Base-by-base conservation (phyloP, 2,329 filamentous ascomycete species). In the Sporothrix inflata region DNA sequence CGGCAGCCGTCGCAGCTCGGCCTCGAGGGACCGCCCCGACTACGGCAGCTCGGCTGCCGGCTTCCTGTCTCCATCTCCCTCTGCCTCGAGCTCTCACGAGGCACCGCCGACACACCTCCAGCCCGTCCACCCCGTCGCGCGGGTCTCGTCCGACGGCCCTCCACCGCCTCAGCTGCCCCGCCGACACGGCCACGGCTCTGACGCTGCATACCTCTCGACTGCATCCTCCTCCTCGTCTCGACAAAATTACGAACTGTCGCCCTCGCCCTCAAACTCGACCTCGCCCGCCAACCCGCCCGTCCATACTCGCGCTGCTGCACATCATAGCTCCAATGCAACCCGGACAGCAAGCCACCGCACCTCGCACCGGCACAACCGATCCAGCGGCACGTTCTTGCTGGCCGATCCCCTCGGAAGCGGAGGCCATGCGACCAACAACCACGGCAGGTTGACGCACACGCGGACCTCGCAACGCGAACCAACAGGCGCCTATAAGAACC, bases 381-480 rank as follows among this genome's bases (percentile, higher is more conserved):
- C 85, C 6, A 83, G 81, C 74, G 84, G 85, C 63, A 84, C 83
- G 8, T 89, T 89, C 75, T 81, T 88, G 69, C 81, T 88, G 16
- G 80, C 83, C 40, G 85, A 86, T 74, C 77, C 82, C 2, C 77
- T 85, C 24, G 72, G 77, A 40, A 77, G 78, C 60, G 78, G 78
- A 7, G 45, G 45, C 12, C 66, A 11, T 9, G 21, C 8, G 47
- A 42, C 21, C 51, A 60, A 11, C 42, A 42, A 21, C 60, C 60
- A 55, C 14, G 61, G 34, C 45, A 63, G 42, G 30, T 19, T 7
- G 2, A 5, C 19, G 3, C 69, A 68, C 24, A 24, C 30, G 21
- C 27, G 51, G 4, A 12, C n/a, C 27, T 55, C 34, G 7, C 63
- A 40, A 7, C 69, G 57, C n/a, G 68, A 71, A 24, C 24, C 57